Base-by-base conservation (phyloP, 2,329 filamentous ascomycete genomes). In the Colletotrichum lupini region DNA sequence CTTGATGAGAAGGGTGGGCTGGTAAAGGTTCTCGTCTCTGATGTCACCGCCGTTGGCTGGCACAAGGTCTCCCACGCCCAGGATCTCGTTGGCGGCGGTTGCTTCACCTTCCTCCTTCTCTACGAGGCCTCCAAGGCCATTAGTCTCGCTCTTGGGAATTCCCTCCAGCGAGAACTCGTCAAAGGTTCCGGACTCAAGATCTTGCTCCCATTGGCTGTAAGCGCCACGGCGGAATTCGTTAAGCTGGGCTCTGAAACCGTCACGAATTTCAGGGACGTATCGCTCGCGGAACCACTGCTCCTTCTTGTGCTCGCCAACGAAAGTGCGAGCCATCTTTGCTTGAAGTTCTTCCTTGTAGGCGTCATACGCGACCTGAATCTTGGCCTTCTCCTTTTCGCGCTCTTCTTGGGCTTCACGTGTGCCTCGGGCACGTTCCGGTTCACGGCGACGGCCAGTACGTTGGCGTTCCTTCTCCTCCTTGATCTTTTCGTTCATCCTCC, bases 271-370 rank as follows among this genome's bases (percentile, higher is more conserved):
- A 1, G 94, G 90, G 35, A 97, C 92, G 78, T 99, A 99, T 80
- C 95, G 92, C 83, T 99, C 97, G 77, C 93, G 94, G 85, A 99
- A 99, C 97, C 97, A 99, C 81, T 99, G 96, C 82, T 99, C 97
- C 56, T 92, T 92, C 81, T 97, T 98, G 83, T 99, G 97, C 77
- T 95, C 93, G 62, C 93, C 91, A 55, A 99, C 97, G 81, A 99
- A 99, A 1, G 90, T 87, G 76, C 95, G 92, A 0, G 97, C 95
- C 93, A 98, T 96, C 81, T 92, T 92, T 4, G 88, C 90, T 78
- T 93, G 91, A 2, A 93, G 84, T 46, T 92, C 91, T 78, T 93
- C 91, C 77, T 92, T 92, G 79, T 93, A 93, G 1, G 85, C 76
- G 77, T 93, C 91, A 76, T 93, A 93, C 1, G 91, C 90, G 16